phyloP scores from a whole-genome alignment of 768 basidiomycete species.

The Phaeolepiota aurea region DNA sequence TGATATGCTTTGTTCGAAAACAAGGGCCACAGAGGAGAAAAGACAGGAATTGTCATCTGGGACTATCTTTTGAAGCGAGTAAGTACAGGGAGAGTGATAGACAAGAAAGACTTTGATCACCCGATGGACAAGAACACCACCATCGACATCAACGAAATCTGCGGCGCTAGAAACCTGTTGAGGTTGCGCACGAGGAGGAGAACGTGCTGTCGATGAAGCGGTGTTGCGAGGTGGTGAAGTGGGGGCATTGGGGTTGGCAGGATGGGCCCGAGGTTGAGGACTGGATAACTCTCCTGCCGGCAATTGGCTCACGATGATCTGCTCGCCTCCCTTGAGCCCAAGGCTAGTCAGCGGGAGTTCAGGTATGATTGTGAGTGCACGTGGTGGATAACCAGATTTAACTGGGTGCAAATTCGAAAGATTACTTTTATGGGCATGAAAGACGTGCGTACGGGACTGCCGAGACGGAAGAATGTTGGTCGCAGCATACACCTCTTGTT shows the following conservation, averaged over 20 bases:
- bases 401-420: constrained; percentile 33
- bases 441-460: constrained; percentile 60
- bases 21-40: constrained; percentile 78
- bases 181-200: constrained; percentile 7
- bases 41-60: constrained; percentile 98
- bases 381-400: constrained; percentile 82
- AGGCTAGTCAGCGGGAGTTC: constrained; percentile 71
- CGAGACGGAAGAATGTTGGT: constrained; percentile 68
- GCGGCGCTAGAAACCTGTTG: constrained; percentile 27
- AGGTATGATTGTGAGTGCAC: constrained; percentile 58
- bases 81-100: neutral
- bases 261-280: constrained; percentile 9
- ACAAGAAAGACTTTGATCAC: constrained; percentile 24
- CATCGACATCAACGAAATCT: constrained; percentile 52
- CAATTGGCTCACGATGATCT: constrained; percentile 66
- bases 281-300: constrained; percentile 1
- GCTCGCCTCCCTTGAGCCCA: constrained; percentile 72
- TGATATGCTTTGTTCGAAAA: constrained; percentile 78
- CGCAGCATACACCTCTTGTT: constrained; percentile 55
- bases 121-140: constrained; percentile 65
- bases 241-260: constrained; percentile 3
- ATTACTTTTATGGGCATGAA: constrained; percentile 3
- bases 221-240: constrained; percentile 2
- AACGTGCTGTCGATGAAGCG: constrained; percentile 5
- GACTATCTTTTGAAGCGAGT: constrained; percentile 48